Evolutionary conservation across 768 basidiomycete genomes (phyloP).

Genomic region (Mycena polygramma): DNA sequence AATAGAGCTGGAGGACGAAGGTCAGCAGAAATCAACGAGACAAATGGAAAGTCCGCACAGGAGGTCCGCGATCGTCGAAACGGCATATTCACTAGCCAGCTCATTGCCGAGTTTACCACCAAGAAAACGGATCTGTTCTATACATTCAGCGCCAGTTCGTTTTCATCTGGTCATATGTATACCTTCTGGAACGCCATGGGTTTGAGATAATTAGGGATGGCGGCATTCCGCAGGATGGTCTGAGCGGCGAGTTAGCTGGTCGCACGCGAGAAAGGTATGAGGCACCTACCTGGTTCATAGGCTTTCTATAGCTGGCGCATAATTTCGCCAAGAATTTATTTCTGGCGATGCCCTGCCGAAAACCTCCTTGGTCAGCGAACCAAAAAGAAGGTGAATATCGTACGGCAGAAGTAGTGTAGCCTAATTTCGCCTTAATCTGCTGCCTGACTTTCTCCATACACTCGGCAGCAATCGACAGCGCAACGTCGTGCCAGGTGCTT

Average conservation of each 20-base stretch:
- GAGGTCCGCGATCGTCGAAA: conserved; percentile 90
- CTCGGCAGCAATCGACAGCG: conserved; percentile 89
- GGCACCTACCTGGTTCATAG: conserved; percentile 77
- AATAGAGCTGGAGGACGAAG: conserved; percentile 54
- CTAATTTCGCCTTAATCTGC: conserved; percentile 76
- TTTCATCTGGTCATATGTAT: conserved; percentile 12
- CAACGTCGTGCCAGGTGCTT: conserved; percentile 92
- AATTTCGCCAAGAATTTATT: conserved; percentile 98
- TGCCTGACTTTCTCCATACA: conserved; percentile 82
- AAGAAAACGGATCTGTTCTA: conserved; percentile 85
- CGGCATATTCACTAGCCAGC: conserved; percentile 90
- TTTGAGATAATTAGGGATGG: conserved; percentile 86
- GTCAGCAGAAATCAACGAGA: conserved; percentile 6
- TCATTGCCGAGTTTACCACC: conserved; percentile 95
- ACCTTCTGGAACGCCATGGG: conserved; percentile 94
- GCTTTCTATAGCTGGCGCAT: conserved; percentile 92
- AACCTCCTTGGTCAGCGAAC: background rate
- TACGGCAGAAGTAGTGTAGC: conserved; percentile 96
- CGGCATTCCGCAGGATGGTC: conserved; percentile 87
- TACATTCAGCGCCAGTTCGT: background rate
- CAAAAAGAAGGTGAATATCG: conserved; percentile 43
- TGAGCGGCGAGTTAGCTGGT: conserved; percentile 46
- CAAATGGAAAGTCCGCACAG: conserved; percentile 64
- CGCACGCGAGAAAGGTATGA: background rate
- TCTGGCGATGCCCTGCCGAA: conserved; percentile 82